Percentiles rank a stretch among this genome's conserved stretches.
These are phyloP conservation scores for Rhypophila decipiens DNA, from an alignment of 495 filamentous ascomycete genomes.

Conservation along the genomic window DNA sequence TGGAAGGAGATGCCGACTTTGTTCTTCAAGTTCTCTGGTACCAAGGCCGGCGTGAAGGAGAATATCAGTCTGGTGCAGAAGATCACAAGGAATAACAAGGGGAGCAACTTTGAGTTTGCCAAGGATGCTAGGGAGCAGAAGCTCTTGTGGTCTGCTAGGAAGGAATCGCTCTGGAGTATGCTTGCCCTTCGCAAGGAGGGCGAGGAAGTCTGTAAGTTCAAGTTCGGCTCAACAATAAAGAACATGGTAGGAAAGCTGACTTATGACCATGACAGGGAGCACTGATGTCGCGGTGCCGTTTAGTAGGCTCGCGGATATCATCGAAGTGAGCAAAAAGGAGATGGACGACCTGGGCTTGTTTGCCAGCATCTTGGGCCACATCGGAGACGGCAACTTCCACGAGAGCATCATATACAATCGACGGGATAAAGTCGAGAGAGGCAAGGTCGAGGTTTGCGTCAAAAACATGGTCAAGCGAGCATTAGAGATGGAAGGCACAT, in stretches of 20 bases:
- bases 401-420: conserved; percentile 80
- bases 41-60: conserved; percentile 60
- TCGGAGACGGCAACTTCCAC: conserved; percentile 91
- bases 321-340: conserved; percentile 84
- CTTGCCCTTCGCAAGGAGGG: conserved; percentile 57
- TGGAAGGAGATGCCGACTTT: conserved; percentile 76
- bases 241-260: conserved; percentile 2
- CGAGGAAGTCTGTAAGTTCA: conserved; percentile 50
- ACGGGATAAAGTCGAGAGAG: conserved; percentile 56
- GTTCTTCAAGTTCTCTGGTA: conserved; percentile 81
- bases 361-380: conserved; percentile 75
- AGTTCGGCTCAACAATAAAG: too few species aligned
- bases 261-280: conserved; percentile 35
- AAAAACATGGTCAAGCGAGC: conserved; percentile 84
- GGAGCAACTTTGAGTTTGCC: conserved; percentile 69
- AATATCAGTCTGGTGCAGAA: conserved; percentile 58
- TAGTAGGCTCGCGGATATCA: conserved; percentile 79
- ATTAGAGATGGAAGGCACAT: conserved; percentile 88
- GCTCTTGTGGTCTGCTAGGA: conserved; percentile 68
- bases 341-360: conserved; percentile 80
- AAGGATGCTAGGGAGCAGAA: conserved; percentile 60
- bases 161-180: conserved; percentile 72
- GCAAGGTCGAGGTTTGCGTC: conserved; percentile 70
- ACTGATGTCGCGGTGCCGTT: conserved; percentile 91
- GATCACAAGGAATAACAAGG: conserved; percentile 56